phyloP scores from a whole-genome alignment of 2,329 filamentous ascomycete genomes.

The Penicillium fuscoglaucum region DNA sequence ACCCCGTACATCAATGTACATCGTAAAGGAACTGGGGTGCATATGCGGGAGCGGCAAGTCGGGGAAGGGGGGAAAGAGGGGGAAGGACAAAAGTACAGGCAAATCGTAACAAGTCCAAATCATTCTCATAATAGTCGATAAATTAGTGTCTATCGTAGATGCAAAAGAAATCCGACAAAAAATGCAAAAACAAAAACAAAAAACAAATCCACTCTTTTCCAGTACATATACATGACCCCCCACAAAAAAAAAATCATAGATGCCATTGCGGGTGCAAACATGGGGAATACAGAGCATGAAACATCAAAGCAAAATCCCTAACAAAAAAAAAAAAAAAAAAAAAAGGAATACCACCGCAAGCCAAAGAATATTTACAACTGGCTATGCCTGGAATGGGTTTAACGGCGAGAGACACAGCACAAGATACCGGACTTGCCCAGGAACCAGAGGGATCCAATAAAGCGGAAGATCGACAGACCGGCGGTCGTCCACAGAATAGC shows the following conservation, averaged over 20 bases:
- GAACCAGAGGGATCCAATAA: constrained; percentile 90
- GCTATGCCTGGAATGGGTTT: constrained; percentile 13
- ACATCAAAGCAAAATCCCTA: neutral
- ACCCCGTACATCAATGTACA: neutral
- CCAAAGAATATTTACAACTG: constrained; percentile 12
- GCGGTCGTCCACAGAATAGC: constrained; percentile 87
- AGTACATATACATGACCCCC: constrained; percentile 2
- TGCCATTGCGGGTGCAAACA: neutral
- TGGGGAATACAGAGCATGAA: constrained; percentile 7
- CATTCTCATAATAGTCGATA: neutral
- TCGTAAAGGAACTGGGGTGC: neutral
- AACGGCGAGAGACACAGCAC: constrained; percentile 87
- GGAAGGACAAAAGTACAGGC: neutral
- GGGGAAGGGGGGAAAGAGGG: neutral
- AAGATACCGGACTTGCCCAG: constrained; percentile 88
- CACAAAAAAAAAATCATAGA: neutral
- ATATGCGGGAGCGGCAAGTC: neutral
- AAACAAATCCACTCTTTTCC: neutral
- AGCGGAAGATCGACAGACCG: constrained; percentile 76
- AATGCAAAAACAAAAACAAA: neutral
- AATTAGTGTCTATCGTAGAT: constrained; percentile 4
- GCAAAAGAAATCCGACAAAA: neutral
- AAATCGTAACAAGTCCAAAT: neutral
- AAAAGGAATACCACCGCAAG: neutral
- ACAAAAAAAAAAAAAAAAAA: neutral